Evolutionary conservation across 169 alveolate genomes (phyloP).

Genomic region (Plasmodium knowlesi): DNA sequence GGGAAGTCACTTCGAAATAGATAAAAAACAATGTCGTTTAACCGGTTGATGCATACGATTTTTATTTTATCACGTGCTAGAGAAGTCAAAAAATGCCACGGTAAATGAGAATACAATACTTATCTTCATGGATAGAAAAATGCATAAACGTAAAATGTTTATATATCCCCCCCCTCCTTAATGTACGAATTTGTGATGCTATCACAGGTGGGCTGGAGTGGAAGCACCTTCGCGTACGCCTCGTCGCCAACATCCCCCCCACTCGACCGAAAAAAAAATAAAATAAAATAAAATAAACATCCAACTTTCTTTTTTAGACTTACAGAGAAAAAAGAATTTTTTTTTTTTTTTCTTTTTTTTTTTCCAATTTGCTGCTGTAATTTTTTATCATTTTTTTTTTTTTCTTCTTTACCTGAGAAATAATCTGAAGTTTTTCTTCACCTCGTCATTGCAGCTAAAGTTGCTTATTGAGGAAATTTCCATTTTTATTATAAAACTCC

Average conservation of each 20-base stretch:
- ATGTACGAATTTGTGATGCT: background rate
- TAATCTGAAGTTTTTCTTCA: background rate
- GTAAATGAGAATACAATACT: background rate
- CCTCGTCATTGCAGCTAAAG: background rate
- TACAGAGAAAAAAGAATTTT: background rate
- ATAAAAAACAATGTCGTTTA: background rate
- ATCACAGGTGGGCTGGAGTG: background rate
- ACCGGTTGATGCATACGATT: background rate
- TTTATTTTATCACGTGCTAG: background rate
- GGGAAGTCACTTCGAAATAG: background rate
- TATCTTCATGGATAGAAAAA: background rate
- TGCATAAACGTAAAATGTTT: background rate
- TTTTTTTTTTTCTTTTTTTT: background rate
- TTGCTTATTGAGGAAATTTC: background rate
- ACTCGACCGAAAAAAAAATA: background rate
- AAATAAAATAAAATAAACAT: background rate
- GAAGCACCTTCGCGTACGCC: background rate
- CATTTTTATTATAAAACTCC: constrained; percentile 1
- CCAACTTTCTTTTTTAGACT: background rate
- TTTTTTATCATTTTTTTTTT: background rate
- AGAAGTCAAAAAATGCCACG: background rate
- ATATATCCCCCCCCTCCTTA: background rate
- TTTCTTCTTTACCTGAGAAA: background rate
- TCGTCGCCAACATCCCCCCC: background rate
- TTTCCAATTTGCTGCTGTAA: background rate